Evolutionary conservation across 306 rosid species (phyloP), one percentile per base, ranked within the genome.

Genomic region (Sicyos baderoa): DNA sequence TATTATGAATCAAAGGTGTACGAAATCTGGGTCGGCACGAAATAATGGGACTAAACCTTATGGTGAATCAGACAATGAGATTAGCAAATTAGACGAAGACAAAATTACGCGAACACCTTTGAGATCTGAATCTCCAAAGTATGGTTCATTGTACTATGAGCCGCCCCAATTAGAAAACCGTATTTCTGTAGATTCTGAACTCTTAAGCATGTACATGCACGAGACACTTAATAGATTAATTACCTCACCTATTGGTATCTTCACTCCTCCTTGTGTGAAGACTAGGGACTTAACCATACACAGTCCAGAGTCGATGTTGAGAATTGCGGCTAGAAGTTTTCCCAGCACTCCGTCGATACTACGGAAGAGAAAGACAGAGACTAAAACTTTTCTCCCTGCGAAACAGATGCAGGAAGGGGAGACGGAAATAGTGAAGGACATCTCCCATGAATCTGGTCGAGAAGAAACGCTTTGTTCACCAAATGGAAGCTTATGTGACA

Each of bases 331-430:
- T 73, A 57, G 81, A 82, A 90, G 86, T 68, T 94, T 85, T 80
- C 96, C 97, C 22, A 84, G 83, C 76, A 94, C 96, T 77, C 99
- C 99, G 77, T 90, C 99, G 73, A 94, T 94, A 80, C 72, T 85
- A 69, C 87, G 96, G 71, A 86, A 85, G 87, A 86, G 99, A 79
- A 86, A 75, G 76, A 77, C 72, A 50, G 79, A 74, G 66, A 68
- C 72, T 73, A 83, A 81, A 74, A 37, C 60, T 42, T 64, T 76
- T 55, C 75, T 76, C 54, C 74, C 81, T 81, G 77, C 76, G 29
- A 72, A 69, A 76, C 82, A 84, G 70, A 27, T 54, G 70, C 78
- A 65, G 61, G 86, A 81, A 65, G 72, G 72, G 21, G 76, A 77
- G 58, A 61, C 64, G 70, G 87, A 68, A 79, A 54, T 80, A 18